Base-by-base conservation (phyloP, 345 rosid genomes). In the Schrenkiella parvula region DNA sequence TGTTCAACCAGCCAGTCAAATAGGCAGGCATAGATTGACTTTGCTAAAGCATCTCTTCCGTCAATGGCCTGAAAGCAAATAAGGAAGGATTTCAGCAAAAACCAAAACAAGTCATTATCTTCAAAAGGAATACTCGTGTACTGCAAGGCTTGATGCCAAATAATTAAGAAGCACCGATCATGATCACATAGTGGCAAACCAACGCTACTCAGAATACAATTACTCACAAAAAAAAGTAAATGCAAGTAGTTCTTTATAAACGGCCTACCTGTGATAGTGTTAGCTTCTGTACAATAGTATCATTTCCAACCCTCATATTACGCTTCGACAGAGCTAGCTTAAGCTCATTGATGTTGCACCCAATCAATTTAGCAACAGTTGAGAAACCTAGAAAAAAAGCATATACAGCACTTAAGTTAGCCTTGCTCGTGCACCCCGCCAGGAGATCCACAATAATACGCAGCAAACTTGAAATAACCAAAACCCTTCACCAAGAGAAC, bases 1-100 rank as follows among this genome's bases (percentile, higher is more conserved):
- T 89, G 99, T 75, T 86, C 91, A 15, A 89, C 96, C 63, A 91
- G 79, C 99, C 98, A 95, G 42, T 95, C 96, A 70, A 95, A 95
- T 70, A 95, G 79, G 70, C 88, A 80, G 70, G 96, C 85, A 74
- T 95, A 95, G 64, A 95, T 86, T 70, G 93, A 91, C 83, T 95
- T 95, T 66, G 99, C 96, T 84, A 91, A 61, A 68, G 99, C 98
- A 87, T 95, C 99, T 77, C 93, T 85, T 28, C 86, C 78, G 56
- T 87, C 95, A 68, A 79, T 82, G 21, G 98, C 98, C 98, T 92
- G 86, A 62, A 83, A 77, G 64, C 19, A 64, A 51, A 39, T 44
- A 23, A 21, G 8, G 54, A 13, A 48, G 14, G 52, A 22, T 9
- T 39, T 66, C 44, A 68, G 56, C 37, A 60, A 35, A 29, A 35